Conservation (phyloP, 805 yeast species). For the Spathaspora sp. region DNA sequence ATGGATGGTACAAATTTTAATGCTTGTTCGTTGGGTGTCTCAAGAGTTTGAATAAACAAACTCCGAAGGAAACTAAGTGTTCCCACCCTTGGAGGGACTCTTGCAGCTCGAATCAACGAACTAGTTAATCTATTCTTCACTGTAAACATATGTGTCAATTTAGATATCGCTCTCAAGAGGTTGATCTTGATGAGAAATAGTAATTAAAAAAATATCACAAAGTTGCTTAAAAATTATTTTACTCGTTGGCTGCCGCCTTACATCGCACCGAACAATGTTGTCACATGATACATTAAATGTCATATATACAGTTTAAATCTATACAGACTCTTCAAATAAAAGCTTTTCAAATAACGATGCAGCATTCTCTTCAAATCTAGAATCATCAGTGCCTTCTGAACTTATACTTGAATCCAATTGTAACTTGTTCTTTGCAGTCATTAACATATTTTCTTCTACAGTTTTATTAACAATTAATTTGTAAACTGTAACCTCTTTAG, state of each 20-base stretch:
- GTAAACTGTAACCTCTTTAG: constrained; percentile 73
- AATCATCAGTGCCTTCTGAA: constrained; percentile 31
- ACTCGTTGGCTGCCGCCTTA: background rate
- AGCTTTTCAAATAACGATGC: constrained; percentile 49
- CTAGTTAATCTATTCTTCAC: background rate
- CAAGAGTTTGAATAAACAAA: constrained; percentile 74
- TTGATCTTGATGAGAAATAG: background rate
- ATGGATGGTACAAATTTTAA: constrained; percentile 78
- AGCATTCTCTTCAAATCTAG: constrained; percentile 49
- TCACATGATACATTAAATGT: background rate
- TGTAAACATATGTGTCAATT: background rate
- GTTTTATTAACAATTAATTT: constrained; percentile 71
- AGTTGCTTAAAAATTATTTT: background rate
- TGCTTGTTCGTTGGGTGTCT: constrained; percentile 86
- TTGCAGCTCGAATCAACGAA: background rate
- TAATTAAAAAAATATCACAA: background rate
- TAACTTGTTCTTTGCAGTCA: constrained; percentile 83
- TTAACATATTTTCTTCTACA: constrained; percentile 85
- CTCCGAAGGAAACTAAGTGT: constrained; percentile 8
- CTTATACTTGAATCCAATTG: constrained; percentile 74
- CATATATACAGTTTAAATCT: background rate
- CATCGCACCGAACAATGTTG: background rate
- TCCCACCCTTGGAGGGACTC: background rate
- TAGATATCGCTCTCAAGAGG: background rate
- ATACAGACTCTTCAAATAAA: constrained; percentile 24